Conservation (phyloP, 2,329 filamentous ascomycete genomes). For the Diaporthe sp. region DNA sequence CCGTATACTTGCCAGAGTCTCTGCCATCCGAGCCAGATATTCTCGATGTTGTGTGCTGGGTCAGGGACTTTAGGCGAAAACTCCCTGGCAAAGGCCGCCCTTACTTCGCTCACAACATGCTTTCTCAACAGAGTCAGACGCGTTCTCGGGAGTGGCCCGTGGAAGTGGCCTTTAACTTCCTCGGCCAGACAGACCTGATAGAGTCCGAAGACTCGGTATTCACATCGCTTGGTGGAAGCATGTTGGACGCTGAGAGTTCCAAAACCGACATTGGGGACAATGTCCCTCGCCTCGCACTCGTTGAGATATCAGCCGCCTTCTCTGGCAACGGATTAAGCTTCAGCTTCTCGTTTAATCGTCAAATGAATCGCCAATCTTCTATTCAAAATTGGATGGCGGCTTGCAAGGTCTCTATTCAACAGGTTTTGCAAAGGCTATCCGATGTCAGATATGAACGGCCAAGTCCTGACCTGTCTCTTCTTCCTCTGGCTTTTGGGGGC, state of each 20-base stretch:
- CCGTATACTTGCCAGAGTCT: not conserved
- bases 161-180: constrained; percentile 1
- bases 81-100: constrained; percentile 11
- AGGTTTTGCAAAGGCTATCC: not conserved
- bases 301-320: constrained; percentile 11
- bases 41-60: not conserved
- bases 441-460: not conserved
- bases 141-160: not conserved
- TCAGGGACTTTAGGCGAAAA: constrained; percentile 8
- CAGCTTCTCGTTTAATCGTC: constrained; percentile 13
- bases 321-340: constrained; percentile 1
- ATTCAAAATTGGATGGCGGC: not conserved
- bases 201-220: not conserved
- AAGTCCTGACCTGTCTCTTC: not conserved
- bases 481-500: constrained; percentile 2
- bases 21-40: not conserved
- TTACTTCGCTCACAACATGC: constrained; percentile 13
- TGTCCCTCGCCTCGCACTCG: constrained; percentile 7
- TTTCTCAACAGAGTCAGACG: not conserved
- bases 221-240: not conserved
- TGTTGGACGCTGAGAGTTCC: not conserved
- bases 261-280: not conserved
- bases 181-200: not conserved
- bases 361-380: not conserved
- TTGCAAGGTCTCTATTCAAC: not conserved